Base-by-base conservation (phyloP, 768 basidiomycete species). In the Auricularia cornea region DNA sequence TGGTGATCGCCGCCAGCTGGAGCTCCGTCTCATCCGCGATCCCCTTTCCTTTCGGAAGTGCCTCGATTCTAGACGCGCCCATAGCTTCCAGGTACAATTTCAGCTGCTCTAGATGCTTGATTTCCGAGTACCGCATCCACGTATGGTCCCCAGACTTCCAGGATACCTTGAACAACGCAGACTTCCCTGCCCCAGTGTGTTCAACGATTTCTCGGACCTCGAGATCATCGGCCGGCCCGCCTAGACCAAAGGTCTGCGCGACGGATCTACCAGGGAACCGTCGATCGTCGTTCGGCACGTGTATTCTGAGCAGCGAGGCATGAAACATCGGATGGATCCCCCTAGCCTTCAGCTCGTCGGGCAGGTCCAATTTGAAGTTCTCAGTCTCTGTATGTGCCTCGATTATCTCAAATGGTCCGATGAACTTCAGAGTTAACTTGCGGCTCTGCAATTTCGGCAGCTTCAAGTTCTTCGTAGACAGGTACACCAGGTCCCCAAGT, bases 401-500 rank as follows among this genome's bases (percentile, higher is more conserved):
- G 28, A 63, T 26, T 12, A 69, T 66, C 38, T 61, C 31, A 59
- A 62, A 71, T 10, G 72, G 72, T 3, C 72, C 70, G 63, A 73
- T 67, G 56, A 52, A 73, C 59, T 72, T 71, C 1, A 70, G 72
- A 10, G 66, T 59, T 11, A 73, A 60, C 59, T 73, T 73, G 4
- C 71, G 60, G 8, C 74, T 71, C 18, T 61, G 52, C 6, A 66
- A 66, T 59, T 74, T 74, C 28, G 70, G 70, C 3, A 75, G 60
- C 0, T 61, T 51, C n/a, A 74, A 64, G 60, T 75, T 73, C 62
- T 71, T 68, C 2, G 68, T 70, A 1, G 69, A 68, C 11, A 73
- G 41, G 59, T 71, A 76, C 2, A 72, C 68, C 8, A 72, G 63
- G 59, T 77, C 76, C 0, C 67, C 72, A 4, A 64, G 60, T 1